Base-by-base conservation (phyloP, 2,329 filamentous ascomycete species). In the Pestalotiopsis sp. region DNA sequence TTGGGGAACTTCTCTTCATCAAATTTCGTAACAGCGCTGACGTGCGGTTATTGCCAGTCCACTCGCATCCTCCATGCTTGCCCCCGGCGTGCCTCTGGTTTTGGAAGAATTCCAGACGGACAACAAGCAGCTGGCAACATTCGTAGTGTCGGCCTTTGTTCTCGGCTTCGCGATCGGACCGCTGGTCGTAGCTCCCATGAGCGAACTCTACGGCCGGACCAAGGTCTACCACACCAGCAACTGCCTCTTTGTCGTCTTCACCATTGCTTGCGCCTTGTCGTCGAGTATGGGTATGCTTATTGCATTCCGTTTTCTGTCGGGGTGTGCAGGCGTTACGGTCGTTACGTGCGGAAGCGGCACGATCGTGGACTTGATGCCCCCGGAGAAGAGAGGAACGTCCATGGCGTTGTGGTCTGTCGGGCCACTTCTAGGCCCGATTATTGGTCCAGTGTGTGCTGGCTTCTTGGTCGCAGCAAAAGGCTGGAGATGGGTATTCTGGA, bases 201-300 rank as follows among this genome's bases (percentile, higher is more conserved):
- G 36, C n/a, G 61, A 64, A 20, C 9, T 64, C 1, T 64, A 38
- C 14, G 36, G 40, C 2, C n/a, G 14, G 1, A 49, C n/a, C 23
- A n/a, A n/a, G n/a, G n/a, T 64, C 14, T 64, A 36, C 38, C 40
- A 25, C 14, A 23, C 23, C n/a, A 45, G 2, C n/a, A 13, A 45
- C 23, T 64, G 41, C 12, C 14, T 64, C 11, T 45, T 49, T 9
- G 20, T 49, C 7, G 11, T 9, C 40, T 45, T 49, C n/a, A 52
- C n/a, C 61, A 13, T 89, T 38, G 87, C 80, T 12, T 86, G 86
- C 74, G 87, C 88, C 0, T 75, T 86, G 36, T 82, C 86, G 1
- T 83, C 83, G 0, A 82, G 80, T 23, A 64, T 64, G 9, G 23
- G 68, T 49, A 71, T 70, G 3, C 63, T 74, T 20, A 45, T 74